Base-by-base conservation (phyloP, 2,329 filamentous ascomycete species). In the Tolypocladium amazonense region DNA sequence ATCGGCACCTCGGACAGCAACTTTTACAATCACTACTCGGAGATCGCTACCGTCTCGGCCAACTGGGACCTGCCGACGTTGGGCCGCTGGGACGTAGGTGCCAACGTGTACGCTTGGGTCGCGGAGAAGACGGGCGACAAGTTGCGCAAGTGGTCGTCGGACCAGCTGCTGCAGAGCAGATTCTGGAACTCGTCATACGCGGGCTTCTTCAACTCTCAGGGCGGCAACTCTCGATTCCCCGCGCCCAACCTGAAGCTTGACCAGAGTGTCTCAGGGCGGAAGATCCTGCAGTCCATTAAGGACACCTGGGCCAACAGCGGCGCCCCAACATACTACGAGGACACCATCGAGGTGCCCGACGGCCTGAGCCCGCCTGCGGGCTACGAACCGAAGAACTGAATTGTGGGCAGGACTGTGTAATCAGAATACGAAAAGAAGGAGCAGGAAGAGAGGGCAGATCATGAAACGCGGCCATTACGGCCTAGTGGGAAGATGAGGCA, bases 1-100 rank as follows among this genome's bases (percentile, higher is more conserved):
- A 75, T 84, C 50, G 88, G 88, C 59, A 90, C 88, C 30, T 84
- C 77, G 2, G 90, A 95, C 72, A 67, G 75, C 66, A 83, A 77
- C 68, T 92, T 84, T 72, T 90, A 90, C 76, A 86, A 86, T 71
- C 88, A 90, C 76, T 90, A 89, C 77, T 87, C 83, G 11, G 78
- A 82, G 65, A 80, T 90, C 63, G 75, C 87, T n/a, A 85, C 86
- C 23, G 81, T 88, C 12, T 75, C 81, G 60, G 85, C 85, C 60
- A 90, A 90, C 78, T 90, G 87, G 86, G 79, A 77, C 63, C 80
- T 90, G 11, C 80, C 83, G 62, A 88, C 85, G 0, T 83, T 90
- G 2, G 88, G 87, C 14, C 84, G 88, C 61, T 89, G 81, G 78
- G 88, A 90, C 67, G 86, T 87, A 20, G 86, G 85, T 57, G 87